Base-by-base conservation (phyloP, 2,329 filamentous ascomycete species). In the Penicillium sp. region DNA sequence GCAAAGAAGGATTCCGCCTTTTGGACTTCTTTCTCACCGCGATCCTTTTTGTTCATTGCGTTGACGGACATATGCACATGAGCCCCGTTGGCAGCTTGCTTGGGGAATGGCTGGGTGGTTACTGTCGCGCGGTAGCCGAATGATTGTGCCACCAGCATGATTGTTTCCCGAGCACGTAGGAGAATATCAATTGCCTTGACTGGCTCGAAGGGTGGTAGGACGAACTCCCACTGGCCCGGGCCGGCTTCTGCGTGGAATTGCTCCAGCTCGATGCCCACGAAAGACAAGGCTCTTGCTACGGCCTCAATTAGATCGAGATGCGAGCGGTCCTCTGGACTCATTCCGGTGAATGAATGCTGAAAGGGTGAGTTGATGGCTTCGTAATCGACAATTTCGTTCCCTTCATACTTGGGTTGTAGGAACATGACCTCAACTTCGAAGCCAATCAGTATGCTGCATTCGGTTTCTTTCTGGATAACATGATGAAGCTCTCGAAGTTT, bases 371-470 rank as follows among this genome's bases (percentile, higher is more conserved):
- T 49, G n/a, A 0, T 10, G 3, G 36, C 36, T 30, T 81, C 75
- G 4, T 79, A 80, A 15, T 79, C 63, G 0, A 85, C 73, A 1
- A 71, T 60, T 49, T 73, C 54, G 2, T 66, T 66, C 2, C 65
- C 51, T 24, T 66, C 56, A 9, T 65, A 52, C 33, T 71, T 64
- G 18, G 78, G 78, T 32, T 78, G 76, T 55, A 91, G 74, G 54
- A 92, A 84, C 2, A 87, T 78, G 20, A 91, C 81, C 68, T 92
- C 89, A 32, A 92, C 82, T 68, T 93, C 89, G 58, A 91, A 92
- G 0, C 89, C 89, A 6, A 90, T 66, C 0, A 86, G 75, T 7
- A 46, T 20, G 7, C 17, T 23, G 13, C 21, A 43, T 5, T 29
- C 32, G 6, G 34, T 21, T 20, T 52, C 30, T n/a, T 23, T 13